A percentile compares a stretch with the other conserved stretches of the same genome.
Evolutionary conservation across 768 basidiomycete genomes (phyloP).

Genomic region (Lepiota brunneoincarnata): DNA sequence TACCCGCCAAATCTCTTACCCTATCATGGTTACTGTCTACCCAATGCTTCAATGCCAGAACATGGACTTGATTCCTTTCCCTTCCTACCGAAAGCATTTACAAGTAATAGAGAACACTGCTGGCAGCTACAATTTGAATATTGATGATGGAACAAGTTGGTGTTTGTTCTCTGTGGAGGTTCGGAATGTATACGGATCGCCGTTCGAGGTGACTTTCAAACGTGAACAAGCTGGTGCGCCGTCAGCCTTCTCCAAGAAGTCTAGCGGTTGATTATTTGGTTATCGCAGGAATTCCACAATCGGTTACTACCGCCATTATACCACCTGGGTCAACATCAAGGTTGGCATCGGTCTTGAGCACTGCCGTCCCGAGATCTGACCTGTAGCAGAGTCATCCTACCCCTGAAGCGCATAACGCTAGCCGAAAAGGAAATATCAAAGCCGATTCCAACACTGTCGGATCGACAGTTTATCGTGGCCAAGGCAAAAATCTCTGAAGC

Average conservation of each 20-base stretch:
- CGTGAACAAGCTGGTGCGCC: conserved; percentile 59
- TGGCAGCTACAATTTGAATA: conserved; percentile 29
- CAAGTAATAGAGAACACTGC: conserved; percentile 20
- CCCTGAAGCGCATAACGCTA: conserved; percentile 68
- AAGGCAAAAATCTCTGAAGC: conserved; percentile 59
- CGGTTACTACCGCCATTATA: conserved; percentile 56
- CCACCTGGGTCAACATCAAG: conserved; percentile 85
- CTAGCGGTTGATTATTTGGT: neutral
- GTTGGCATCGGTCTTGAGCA: conserved; percentile 35
- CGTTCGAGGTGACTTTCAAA: conserved; percentile 85
- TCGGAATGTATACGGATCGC: conserved; percentile 86
- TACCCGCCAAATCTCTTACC: conserved; percentile 84
- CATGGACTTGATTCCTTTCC: conserved; percentile 79
- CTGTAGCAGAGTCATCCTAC: conserved; percentile 57
- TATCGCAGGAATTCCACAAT: conserved; percentile 35
- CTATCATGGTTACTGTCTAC: conserved; percentile 91
- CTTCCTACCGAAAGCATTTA: conserved; percentile 28
- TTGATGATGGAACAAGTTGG: conserved; percentile 60
- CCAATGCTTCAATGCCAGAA: conserved; percentile 87
- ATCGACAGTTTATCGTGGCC: conserved; percentile 88
- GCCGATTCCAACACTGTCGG: conserved; percentile 82
- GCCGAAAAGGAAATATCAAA: conserved; percentile 51
- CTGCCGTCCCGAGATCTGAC: conserved; percentile 2
- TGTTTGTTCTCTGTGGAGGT: conserved; percentile 90
- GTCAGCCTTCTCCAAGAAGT: neutral